Base-by-base conservation (phyloP, 2,329 filamentous ascomycete genomes). In the Colletotrichum theobromicola region DNA sequence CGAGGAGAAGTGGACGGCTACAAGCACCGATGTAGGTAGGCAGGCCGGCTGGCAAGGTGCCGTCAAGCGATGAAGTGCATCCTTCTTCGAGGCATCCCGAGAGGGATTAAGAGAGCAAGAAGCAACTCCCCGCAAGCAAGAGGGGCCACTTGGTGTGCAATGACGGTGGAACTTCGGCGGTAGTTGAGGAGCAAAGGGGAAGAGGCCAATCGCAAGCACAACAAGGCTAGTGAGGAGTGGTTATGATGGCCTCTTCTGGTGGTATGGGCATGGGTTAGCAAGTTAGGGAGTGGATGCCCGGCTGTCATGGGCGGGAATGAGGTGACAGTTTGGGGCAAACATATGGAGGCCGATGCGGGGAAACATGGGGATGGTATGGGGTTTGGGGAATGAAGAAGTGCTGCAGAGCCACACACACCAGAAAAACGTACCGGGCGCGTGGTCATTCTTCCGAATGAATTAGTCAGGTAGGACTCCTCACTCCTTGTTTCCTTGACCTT, bases 201-300 rank as follows among this genome's bases (percentile, higher is more conserved):
- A 13, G 35, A 28, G 24, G 34, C 24, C 57, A 67, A 67, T 71
- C 37, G 68, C 46, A 63, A 30, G 42, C 28, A 28, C 24, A 67
- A 65, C 7, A 7, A 28, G 30, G 13, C 62, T 50, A 58, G 58
- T 28, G 37, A 62, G 32, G 46, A 63, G 68, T 75, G 72, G 62
- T 32, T 58, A 72, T 63, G 63, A 75, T 64, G 72, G 18, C 57
- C 46, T 67, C 72, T 75, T 63, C 58, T 53, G 68, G 68, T 61
- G 21, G 10, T 30, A 37, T 62, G 26, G 32, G 72, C 34, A 60
- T 55, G 62, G 69, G 69, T 67, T n/a, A 53, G 13, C 53, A 13
- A 67, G 21, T 10, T 53, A 34, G 62, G 34, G 60, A 50, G 46
- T 67, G 62, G 63, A 67, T 75, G 68, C 63, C 16, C 63, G 72